Evolutionary conservation across 352 stramenopile genomes (phyloP).

Genomic region (Salisapilia sapeloensis): DNA sequence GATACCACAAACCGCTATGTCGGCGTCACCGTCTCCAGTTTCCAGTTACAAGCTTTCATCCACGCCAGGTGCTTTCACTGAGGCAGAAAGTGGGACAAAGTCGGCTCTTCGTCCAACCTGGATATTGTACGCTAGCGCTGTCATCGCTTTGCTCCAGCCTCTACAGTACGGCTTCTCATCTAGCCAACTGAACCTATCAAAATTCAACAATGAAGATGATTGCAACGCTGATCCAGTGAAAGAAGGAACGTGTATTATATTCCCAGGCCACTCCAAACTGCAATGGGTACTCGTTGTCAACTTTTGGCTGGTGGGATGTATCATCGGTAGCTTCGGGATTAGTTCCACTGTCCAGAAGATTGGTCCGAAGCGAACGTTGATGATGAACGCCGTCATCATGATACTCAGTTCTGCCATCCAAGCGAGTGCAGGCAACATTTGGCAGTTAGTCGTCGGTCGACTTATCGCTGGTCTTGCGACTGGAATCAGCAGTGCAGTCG

Average conservation of each 20-base stretch:
- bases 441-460: conserved; percentile 4
- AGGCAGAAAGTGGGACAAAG: too few relatives aligned
- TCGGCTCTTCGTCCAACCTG: conserved; percentile 14
- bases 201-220: conserved; percentile 1
- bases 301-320: not conserved
- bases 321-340: not conserved
- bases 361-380: conserved; percentile 3
- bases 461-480: conserved; percentile 5
- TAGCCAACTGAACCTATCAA: conserved; percentile 1
- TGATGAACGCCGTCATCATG: conserved; percentile 7
- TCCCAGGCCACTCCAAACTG: conserved; percentile 2
- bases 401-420: conserved; percentile 4
- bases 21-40: too few relatives aligned
- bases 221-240: conserved; percentile 1
- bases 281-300: conserved; percentile 1
- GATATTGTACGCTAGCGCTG: too few relatives aligned
- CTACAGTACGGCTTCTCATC: conserved; percentile 1
- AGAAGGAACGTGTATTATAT: conserved; percentile 1
- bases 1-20: too few relatives aligned
- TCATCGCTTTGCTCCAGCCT: not conserved
- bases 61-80: too few relatives aligned
- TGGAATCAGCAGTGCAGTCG: not conserved
- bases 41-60: too few relatives aligned
- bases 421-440: conserved; percentile 1
- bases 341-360: conserved; percentile 2